phyloP scores from a whole-genome alignment of 106 monocot genomes.

The Narthecium ossifragum region DNA sequence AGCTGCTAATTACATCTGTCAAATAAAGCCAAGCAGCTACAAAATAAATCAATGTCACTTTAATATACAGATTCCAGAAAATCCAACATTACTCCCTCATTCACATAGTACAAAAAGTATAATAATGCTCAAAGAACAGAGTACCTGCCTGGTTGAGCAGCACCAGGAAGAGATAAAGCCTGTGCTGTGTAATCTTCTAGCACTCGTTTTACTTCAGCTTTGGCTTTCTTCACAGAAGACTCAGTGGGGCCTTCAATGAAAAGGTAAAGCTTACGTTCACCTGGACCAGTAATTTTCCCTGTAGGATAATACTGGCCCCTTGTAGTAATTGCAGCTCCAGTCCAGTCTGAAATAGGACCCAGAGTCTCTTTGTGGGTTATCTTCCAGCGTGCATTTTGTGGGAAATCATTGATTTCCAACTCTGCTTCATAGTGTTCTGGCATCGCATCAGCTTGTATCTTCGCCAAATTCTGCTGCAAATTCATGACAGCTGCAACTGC shows the following conservation, averaged over 20 bases:
- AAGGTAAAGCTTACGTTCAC: slow-evolving; percentile 82
- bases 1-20: too few relatives aligned
- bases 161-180: slow-evolving; percentile 70
- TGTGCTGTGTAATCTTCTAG: slow-evolving; percentile 79
- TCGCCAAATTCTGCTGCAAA: slow-evolving; percentile 85
- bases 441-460: slow-evolving; percentile 91
- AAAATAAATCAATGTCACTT: too few relatives aligned
- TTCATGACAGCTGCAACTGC: slow-evolving; percentile 86
- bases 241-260: slow-evolving; percentile 94
- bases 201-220: slow-evolving; percentile 77
- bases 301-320: slow-evolving; percentile 75
- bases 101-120: too few relatives aligned
- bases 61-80: too few relatives aligned
- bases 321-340: slow-evolving; percentile 90
- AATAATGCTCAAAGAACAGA: slow-evolving; percentile 71
- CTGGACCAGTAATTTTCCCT: slow-evolving; percentile 62
- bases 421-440: slow-evolving; percentile 94
- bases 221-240: slow-evolving; percentile 92
- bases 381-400: slow-evolving; percentile 96
- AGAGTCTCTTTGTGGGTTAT: slow-evolving; percentile 95
- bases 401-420: slow-evolving; percentile 93
- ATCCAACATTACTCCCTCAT: too few relatives aligned
- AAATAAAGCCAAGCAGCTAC: too few relatives aligned
- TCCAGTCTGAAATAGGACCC: slow-evolving; percentile 91
- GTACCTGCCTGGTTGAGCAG: slow-evolving; percentile 85